Base-by-base conservation (phyloP, 148 eudicot species). In the Pouteria glomerata region DNA sequence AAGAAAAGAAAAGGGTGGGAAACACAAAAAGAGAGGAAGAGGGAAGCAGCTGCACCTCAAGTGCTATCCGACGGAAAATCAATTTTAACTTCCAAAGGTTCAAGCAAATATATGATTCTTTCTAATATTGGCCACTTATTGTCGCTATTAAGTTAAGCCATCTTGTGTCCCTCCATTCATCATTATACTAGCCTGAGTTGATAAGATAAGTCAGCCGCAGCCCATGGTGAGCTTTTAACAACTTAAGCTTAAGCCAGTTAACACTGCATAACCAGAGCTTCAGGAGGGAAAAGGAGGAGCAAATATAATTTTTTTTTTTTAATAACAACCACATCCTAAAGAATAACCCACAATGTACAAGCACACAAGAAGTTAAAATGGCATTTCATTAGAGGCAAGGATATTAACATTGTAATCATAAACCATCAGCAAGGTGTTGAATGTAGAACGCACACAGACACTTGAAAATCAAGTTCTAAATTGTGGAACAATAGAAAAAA, bases 351-450 rank as follows among this genome's bases (percentile, higher is more conserved):
- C n/a, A n/a, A n/a, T n/a, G n/a, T n/a, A n/a, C n/a, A n/a, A n/a
- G n/a, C n/a, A n/a, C n/a, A n/a, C n/a, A n/a, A n/a, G 33, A 26
- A 44, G 53, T 27, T 16, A 6, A 65, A 44, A 44, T 52, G 66
- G 11, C 24, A 65, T 65, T 14, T 65, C 53, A 18, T 0, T 44
- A 35, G 44, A 44, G 27, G 35, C 13, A 6, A 42, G 8, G 26
- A 31, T 26, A 65, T 26, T 27, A 6, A 65, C 35, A 44, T 24
- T 44, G 15, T 0, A 63, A 41, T 23, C 67, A 13, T 39, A 63
- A 39, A 47, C 66, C 66, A 62, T 35, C 45, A 35, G 66, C 45
- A 62, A 62, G 15, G 47, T n/a, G n/a, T n/a, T n/a, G n/a, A 11
- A 0, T 0, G 14, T 30, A 45, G 37, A 45, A 44, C 2, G 13